Evolutionary conservation across 768 basidiomycete genomes (phyloP).

Genomic region (Tremella yokohamensis): DNA sequence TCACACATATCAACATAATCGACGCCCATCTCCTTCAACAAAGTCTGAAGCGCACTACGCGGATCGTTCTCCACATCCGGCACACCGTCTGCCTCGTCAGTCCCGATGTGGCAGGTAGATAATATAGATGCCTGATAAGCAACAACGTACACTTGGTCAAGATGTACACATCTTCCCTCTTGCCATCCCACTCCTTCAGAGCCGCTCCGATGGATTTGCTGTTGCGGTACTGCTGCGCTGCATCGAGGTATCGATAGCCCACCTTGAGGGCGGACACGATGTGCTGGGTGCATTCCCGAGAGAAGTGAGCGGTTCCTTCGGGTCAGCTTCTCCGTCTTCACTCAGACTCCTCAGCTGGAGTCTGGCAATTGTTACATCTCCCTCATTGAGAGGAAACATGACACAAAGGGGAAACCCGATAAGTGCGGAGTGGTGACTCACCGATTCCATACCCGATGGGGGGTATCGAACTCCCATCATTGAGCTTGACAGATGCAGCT

Average conservation of each 20-base stretch:
- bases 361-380: neutral
- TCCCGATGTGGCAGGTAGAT: neutral
- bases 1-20: constrained; percentile 50
- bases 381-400: neutral
- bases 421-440: constrained; percentile 8
- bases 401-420: too few species aligned
- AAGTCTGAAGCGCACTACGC: neutral
- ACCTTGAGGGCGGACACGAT: constrained; percentile 30
- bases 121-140: neutral
- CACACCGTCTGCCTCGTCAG: neutral
- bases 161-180: constrained; percentile 56
- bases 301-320: constrained; percentile 19
- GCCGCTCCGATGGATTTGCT: constrained; percentile 46
- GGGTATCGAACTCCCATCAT: constrained; percentile 34
- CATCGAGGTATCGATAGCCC: constrained; percentile 47
- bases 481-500: constrained; percentile 18
- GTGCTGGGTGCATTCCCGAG: constrained; percentile 16
- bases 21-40: constrained; percentile 9
- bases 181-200: constrained; percentile 33
- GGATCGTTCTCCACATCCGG: neutral
- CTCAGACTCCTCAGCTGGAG: neutral
- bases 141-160: constrained; percentile 51
- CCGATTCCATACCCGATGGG: constrained; percentile 36
- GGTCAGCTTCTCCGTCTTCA: neutral
- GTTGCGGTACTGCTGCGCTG: constrained; percentile 48